Conservation (phyloP, 1,139 yeast species). For the Yamadazyma buinensis region DNA sequence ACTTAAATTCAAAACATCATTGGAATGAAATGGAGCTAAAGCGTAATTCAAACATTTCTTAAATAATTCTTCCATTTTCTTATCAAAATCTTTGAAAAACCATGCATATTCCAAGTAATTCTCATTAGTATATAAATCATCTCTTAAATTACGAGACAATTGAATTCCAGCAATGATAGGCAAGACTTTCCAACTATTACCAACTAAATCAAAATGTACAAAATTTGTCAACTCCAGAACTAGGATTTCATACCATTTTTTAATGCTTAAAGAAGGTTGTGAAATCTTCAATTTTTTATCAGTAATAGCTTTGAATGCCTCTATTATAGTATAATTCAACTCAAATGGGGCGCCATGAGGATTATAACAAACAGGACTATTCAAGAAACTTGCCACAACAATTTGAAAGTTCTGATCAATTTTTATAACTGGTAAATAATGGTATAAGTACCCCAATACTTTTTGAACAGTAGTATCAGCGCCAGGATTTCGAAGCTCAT, state of each 20-base stretch:
- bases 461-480: slow-evolving; percentile 29
- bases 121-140: slow-evolving; percentile 27
- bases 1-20: slow-evolving; percentile 26
- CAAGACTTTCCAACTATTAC: slow-evolving; percentile 51
- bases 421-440: slow-evolving; percentile 61
- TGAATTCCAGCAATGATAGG: slow-evolving; percentile 56
- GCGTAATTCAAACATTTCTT: slow-evolving; percentile 21
- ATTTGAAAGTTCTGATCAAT: slow-evolving; percentile 53
- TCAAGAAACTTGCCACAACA: slow-evolving; percentile 47
- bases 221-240: slow-evolving; percentile 35
- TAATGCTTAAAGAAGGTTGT: slow-evolving; percentile 56
- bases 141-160: slow-evolving; percentile 37
- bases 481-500: slow-evolving; percentile 30
- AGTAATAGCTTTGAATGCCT: slow-evolving; percentile 45
- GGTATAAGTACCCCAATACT: slow-evolving; percentile 50
- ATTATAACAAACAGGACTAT: slow-evolving; percentile 44
- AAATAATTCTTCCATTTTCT: slow-evolving; percentile 21
- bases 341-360: slow-evolving; percentile 26
- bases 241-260: slow-evolving; percentile 47
- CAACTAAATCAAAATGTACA: slow-evolving; percentile 23
- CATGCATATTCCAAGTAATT: slow-evolving; percentile 27
- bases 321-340: slow-evolving; percentile 38
- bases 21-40: slow-evolving; percentile 20
- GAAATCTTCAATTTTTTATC: slow-evolving; percentile 56
- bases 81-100: slow-evolving; percentile 36